phyloP scores from a whole-genome alignment of 2,329 filamentous ascomycete species.

The Keithomyces neogunnii region DNA sequence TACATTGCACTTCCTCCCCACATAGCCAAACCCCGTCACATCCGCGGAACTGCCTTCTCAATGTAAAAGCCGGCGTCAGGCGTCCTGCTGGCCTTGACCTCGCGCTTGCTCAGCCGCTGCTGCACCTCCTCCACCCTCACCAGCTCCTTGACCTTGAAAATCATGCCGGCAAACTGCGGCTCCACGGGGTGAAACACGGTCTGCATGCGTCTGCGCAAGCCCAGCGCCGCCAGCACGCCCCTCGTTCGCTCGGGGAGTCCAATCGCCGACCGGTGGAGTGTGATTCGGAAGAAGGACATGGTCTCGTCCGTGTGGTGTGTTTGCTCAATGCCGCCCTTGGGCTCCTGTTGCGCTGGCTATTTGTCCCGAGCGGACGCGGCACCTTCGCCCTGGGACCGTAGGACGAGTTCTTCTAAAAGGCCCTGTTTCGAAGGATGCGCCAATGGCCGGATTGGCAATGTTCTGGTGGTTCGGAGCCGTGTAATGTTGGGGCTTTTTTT shows the following conservation, averaged over 20 bases:
- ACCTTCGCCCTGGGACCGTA: no score
- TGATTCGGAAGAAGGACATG: slow-evolving; percentile 86
- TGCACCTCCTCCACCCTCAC: slow-evolving; percentile 76
- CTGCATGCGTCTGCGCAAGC: slow-evolving; percentile 73
- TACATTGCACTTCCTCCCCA: neutral
- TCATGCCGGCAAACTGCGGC: slow-evolving; percentile 76
- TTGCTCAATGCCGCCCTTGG: no score
- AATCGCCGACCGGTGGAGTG: slow-evolving; percentile 81
- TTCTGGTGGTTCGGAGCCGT: no score
- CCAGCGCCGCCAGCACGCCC: slow-evolving; percentile 76
- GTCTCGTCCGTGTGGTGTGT: no score
- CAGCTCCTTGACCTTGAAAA: slow-evolving; percentile 90
- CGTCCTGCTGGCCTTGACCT: slow-evolving; percentile 63
- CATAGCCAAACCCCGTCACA: neutral
- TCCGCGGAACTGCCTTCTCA: slow-evolving; percentile 44
- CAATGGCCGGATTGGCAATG: no score
- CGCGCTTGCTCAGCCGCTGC: slow-evolving; percentile 48
- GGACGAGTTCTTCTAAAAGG: no score
- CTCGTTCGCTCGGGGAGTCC: slow-evolving; percentile 73
- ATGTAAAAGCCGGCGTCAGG: slow-evolving; percentile 76
- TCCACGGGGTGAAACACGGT: slow-evolving; percentile 85
- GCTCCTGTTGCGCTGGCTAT: no score
- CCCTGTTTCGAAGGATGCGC: no score
- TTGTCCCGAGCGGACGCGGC: no score
- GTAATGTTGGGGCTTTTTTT: no score